phyloP scores from a whole-genome alignment of 2,329 filamentous ascomycete genomes.

The Ophiostoma piceae region DNA sequence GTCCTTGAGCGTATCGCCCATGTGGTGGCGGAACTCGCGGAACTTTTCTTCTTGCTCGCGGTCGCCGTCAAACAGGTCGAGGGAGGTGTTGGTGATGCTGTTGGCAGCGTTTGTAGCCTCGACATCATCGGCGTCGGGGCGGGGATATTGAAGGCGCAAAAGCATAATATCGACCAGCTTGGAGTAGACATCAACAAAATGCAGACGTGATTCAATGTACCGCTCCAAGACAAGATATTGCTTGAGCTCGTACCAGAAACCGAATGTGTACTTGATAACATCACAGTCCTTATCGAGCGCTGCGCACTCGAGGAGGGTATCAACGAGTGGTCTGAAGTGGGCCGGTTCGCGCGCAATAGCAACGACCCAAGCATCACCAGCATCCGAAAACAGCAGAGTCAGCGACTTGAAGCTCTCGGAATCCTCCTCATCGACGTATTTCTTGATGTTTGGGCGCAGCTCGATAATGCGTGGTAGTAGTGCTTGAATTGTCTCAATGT shows the following conservation, averaged over 20 bases:
- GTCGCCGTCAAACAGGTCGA: slow-evolving; percentile 89
- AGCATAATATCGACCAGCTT: slow-evolving; percentile 91
- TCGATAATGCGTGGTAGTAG: slow-evolving; percentile 77
- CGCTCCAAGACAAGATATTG: slow-evolving; percentile 88
- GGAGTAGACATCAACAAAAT: slow-evolving; percentile 76
- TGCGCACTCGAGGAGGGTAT: slow-evolving; percentile 87
- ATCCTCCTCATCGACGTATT: slow-evolving; percentile 75
- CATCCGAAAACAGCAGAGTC: slow-evolving; percentile 85
- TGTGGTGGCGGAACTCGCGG: slow-evolving; percentile 89
- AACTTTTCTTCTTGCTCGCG: slow-evolving; percentile 96
- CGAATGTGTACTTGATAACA: slow-evolving; percentile 88
- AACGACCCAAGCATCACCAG: slow-evolving; percentile 90
- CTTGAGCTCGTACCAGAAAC: slow-evolving; percentile 98
- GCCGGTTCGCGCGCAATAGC: slow-evolving; percentile 77
- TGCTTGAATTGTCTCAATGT: slow-evolving; percentile 70
- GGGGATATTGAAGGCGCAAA: slow-evolving; percentile 80
- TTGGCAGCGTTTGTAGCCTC: slow-evolving; percentile 49
- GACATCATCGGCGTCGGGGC: slow-evolving; percentile 61
- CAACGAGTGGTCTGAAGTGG: slow-evolving; percentile 79
- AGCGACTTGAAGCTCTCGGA: slow-evolving; percentile 79
- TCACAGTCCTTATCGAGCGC: slow-evolving; percentile 82
- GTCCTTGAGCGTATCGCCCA: slow-evolving; percentile 97
- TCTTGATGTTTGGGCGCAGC: slow-evolving; percentile 68
- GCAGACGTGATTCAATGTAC: slow-evolving; percentile 74
- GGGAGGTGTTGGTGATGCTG: slow-evolving; percentile 34